Evolutionary conservation across 345 rosid species (phyloP).

Genomic region (Rubroshorea leprosula): DNA sequence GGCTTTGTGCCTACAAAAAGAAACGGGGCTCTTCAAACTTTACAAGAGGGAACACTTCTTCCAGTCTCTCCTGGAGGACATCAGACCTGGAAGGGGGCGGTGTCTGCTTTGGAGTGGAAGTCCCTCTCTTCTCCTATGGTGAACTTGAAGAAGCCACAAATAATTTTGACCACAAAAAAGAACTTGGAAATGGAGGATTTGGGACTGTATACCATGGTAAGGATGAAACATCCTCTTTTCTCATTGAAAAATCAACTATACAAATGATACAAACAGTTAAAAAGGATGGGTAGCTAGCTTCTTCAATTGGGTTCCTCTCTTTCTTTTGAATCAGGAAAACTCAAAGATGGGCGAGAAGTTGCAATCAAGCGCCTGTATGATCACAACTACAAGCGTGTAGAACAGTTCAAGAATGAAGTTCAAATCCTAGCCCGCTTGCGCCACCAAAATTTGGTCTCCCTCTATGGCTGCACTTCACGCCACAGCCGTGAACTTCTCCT

Average conservation of each 20-base stretch:
- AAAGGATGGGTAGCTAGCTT: neutral
- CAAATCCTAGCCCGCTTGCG: conserved; percentile 50
- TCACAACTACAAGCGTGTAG: conserved; percentile 37
- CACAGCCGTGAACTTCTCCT: conserved; percentile 56
- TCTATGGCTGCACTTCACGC: conserved; percentile 57
- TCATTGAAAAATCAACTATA: neutral
- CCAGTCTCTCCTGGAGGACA: conserved; percentile 26
- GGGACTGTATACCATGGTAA: conserved; percentile 68
- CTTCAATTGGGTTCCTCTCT: neutral
- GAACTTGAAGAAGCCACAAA: conserved; percentile 65
- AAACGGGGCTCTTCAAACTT: neutral
- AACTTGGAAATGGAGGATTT: conserved; percentile 71
- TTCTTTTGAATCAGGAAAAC: conserved; percentile 40
- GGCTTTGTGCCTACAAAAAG: too few relatives aligned
- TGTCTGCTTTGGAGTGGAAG: conserved; percentile 31
- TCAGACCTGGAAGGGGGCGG: conserved; percentile 32
- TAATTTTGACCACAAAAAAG: conserved; percentile 34
- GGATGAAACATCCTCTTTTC: neutral
- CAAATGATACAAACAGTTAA: neutral
- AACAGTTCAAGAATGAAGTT: conserved; percentile 59
- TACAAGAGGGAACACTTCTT: too few relatives aligned
- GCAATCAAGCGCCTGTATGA: conserved; percentile 64
- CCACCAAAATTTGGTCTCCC: conserved; percentile 57
- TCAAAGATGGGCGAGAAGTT: conserved; percentile 59
- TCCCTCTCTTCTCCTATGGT: conserved; percentile 44